Percentiles rank a stretch among this genome's conserved stretches.
These are phyloP conservation scores for Leccinum disarticulatum DNA, from an alignment of 768 basidiomycete species.

Conservation along the genomic window DNA sequence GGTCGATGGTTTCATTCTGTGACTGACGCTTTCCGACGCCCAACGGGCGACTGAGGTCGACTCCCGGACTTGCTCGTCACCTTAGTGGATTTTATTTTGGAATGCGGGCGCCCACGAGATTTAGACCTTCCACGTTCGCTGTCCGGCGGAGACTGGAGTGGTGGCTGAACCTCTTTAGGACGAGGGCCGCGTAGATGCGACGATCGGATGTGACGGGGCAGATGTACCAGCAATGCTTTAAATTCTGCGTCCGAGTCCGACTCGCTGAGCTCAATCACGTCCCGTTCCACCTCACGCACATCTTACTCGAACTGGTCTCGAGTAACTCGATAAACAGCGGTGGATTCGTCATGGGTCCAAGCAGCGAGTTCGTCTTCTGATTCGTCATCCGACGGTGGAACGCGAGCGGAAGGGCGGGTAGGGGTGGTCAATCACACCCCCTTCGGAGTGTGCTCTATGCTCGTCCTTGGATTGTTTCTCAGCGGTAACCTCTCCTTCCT, in stretches of 20 bases:
- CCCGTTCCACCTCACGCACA: slow-evolving; percentile 14
- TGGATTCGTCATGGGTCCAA: slow-evolving; percentile 45
- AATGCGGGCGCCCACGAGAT: slow-evolving; percentile 8
- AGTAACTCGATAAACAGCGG: slow-evolving; percentile 35
- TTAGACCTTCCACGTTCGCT: slow-evolving; percentile 15
- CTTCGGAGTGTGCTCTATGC: slow-evolving; percentile 2
- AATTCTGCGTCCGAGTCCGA: slow-evolving; percentile 33
- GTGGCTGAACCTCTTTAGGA: slow-evolving; percentile 5
- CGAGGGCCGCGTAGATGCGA: slow-evolving; percentile 7
- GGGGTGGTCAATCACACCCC: slow-evolving; percentile 15
- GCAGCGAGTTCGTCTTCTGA: slow-evolving; percentile 51
- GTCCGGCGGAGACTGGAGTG: slow-evolving; percentile 15
- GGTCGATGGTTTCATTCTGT: slow-evolving; percentile 3
- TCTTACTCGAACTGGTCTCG: slow-evolving; percentile 19
- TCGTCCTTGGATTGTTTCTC: slow-evolving; percentile 4
- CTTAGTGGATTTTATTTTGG: slow-evolving; percentile 3
- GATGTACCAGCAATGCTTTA: slow-evolving; percentile 25
- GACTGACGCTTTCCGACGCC: slow-evolving; percentile 14
- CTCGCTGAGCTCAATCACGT: slow-evolving; percentile 27
- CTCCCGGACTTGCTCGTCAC: slow-evolving; percentile 1
- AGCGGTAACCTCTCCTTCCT: slow-evolving; percentile 9
- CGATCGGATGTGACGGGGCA: slow-evolving; percentile 15
- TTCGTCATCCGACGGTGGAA: slow-evolving; percentile 25
- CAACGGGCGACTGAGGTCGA: slow-evolving; percentile 5
- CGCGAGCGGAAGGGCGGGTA: slow-evolving; percentile 11